Evolutionary conservation across 106 monocot species (phyloP).

Genomic region (Apostasia shenzhenica): DNA sequence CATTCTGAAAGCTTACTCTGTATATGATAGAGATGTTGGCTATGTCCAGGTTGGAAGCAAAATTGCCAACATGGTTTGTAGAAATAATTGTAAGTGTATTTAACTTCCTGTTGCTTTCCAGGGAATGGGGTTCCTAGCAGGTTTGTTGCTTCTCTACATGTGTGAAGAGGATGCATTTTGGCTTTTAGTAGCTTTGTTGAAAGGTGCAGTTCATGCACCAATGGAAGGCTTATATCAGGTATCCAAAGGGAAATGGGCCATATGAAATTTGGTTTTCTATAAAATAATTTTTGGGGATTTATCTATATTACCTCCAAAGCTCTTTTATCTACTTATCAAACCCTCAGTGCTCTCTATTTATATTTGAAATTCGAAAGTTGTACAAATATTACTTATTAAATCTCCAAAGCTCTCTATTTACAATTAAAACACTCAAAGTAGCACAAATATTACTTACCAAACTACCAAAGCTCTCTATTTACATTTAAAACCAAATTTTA

Average conservation of each 20-base stretch:
- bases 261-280: too few relatives aligned
- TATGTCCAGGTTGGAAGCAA: constrained; percentile 83
- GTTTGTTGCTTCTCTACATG: constrained; percentile 94
- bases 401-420: too few relatives aligned
- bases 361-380: too few relatives aligned
- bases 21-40: constrained; percentile 96
- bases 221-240: constrained; percentile 98
- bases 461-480: too few relatives aligned
- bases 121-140: constrained; percentile 98
- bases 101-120: constrained; percentile 23
- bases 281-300: too few relatives aligned
- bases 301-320: too few relatives aligned
- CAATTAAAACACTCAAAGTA: too few relatives aligned
- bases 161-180: constrained; percentile 99
- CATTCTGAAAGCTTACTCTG: constrained; percentile 95
- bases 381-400: too few relatives aligned
- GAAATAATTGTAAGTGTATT: neutral
- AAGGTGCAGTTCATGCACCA: constrained; percentile 96
- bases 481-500: too few relatives aligned
- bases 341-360: too few relatives aligned
- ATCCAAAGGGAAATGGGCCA: neutral
- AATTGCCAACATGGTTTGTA: neutral
- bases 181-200: constrained; percentile 95
- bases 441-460: too few relatives aligned
- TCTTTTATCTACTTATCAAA: too few relatives aligned